phyloP scores from a whole-genome alignment of 2,329 filamentous ascomycete genomes.

The Aspergillus quadricinctus region DNA sequence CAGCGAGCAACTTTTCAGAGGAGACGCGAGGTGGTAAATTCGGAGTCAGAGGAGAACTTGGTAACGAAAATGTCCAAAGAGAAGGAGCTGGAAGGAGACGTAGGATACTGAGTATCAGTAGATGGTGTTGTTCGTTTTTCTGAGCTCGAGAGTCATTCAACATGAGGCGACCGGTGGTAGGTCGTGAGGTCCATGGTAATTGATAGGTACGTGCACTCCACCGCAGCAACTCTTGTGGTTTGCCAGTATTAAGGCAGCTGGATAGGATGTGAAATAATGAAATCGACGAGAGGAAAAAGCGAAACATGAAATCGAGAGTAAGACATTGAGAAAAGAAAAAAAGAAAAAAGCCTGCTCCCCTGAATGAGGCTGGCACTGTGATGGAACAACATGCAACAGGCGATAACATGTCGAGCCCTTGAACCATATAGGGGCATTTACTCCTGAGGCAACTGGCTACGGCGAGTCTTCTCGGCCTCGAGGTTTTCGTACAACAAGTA shows the following conservation, averaged over 20 bases:
- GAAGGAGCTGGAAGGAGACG: neutral
- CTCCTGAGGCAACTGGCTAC: slow-evolving; percentile 70
- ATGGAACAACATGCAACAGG: neutral
- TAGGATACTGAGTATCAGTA: slow-evolving; percentile 2
- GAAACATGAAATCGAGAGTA: slow-evolving; percentile 18
- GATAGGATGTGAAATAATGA: slow-evolving; percentile 15
- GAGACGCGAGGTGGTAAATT: neutral
- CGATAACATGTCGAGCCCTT: neutral
- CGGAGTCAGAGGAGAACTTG: neutral
- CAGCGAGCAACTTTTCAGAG: slow-evolving; percentile 8
- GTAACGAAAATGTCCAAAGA: neutral
- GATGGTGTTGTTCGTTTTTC: slow-evolving; percentile 9
- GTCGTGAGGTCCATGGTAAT: slow-evolving; percentile 20
- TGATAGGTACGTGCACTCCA: slow-evolving; percentile 20
- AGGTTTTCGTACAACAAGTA: slow-evolving; percentile 98
- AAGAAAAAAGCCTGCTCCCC: neutral
- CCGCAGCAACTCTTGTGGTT: slow-evolving; percentile 22
- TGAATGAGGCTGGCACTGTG: neutral
- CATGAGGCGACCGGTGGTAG: slow-evolving; percentile 11
- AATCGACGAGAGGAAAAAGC: slow-evolving; percentile 12
- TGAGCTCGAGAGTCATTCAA: slow-evolving; percentile 17
- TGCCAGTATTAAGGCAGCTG: slow-evolving; percentile 20
- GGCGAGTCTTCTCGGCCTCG: slow-evolving; percentile 97
- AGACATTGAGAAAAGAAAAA: slow-evolving; percentile 9
- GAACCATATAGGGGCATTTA: slow-evolving; percentile 26